A percentile compares a stretch with the other conserved stretches of the same genome.
These are phyloP conservation scores for Dentiscutata heterogama DNA, from an alignment of 371 early-diverging fungal species.

Conservation along the genomic window DNA sequence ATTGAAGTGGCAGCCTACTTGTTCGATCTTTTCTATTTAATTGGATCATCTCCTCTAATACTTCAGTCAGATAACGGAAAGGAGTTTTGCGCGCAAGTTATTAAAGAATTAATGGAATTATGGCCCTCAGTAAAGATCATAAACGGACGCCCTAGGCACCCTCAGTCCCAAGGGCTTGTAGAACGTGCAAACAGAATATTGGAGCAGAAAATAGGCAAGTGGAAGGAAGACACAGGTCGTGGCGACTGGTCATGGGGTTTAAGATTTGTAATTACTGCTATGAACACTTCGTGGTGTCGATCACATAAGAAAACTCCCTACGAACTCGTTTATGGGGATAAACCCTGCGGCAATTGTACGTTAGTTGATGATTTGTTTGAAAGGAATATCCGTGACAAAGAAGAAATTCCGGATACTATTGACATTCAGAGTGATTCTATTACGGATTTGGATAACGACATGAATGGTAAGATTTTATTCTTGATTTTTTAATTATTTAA, in stretches of 20 bases:
- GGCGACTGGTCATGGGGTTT: neutral
- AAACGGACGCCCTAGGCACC: neutral
- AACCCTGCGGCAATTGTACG: neutral
- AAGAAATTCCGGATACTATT: no score
- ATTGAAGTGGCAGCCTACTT: neutral
- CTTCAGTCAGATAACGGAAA: slow-evolving; percentile 25
- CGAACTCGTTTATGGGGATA: slow-evolving; percentile 4
- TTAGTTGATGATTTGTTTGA: neutral
- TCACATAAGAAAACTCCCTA: neutral
- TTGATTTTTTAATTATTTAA: no score
- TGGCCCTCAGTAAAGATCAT: slow-evolving; percentile 18
- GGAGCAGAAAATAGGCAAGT: slow-evolving; percentile 1
- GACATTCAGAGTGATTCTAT: no score
- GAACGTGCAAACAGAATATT: slow-evolving; percentile 2
- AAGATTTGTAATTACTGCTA: neutral
- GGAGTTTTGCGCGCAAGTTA: slow-evolving; percentile 18
- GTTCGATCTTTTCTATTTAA: neutral
- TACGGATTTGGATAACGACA: no score
- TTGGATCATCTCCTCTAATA: slow-evolving; percentile 1
- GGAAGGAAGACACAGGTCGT: neutral
- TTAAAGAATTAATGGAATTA: slow-evolving; percentile 4
- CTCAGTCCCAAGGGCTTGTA: slow-evolving; percentile 1
- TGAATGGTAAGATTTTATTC: no score
- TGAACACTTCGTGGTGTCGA: slow-evolving; percentile 1
- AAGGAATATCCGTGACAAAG: neutral